Conservation (phyloP, 441 rosid species). For the Hura crepitans region DNA sequence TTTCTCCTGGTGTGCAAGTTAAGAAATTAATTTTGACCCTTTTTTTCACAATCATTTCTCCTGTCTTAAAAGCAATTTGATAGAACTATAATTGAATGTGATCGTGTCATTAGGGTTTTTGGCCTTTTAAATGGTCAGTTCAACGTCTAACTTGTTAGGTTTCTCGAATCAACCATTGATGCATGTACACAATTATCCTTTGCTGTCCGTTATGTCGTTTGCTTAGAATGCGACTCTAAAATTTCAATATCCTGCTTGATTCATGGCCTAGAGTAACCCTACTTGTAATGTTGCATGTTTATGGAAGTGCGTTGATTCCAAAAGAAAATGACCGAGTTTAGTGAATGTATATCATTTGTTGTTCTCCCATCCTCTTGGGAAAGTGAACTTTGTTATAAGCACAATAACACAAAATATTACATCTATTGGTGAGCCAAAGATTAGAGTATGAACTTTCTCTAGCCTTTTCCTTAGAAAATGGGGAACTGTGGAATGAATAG, state of each 20-base stretch:
- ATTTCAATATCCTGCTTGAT: not conserved
- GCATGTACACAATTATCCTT: too few relatives aligned
- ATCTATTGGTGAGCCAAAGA: not conserved
- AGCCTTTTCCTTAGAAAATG: not conserved
- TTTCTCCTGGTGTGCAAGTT: not conserved
- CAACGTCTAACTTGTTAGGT: not conserved
- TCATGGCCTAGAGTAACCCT: not conserved
- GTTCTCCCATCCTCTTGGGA: not conserved
- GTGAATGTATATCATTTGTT: not conserved
- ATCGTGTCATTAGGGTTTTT: not conserved
- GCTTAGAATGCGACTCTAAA: too few relatives aligned
- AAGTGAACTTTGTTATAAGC: not conserved
- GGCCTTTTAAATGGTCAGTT: not conserved
- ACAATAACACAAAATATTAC: not conserved
- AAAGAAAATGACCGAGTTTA: not conserved
- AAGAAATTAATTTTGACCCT: not conserved
- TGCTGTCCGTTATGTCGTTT: too few relatives aligned
- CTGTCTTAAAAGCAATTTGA: too few relatives aligned
- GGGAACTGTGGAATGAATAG: constrained; percentile 5
- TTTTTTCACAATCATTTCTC: too few relatives aligned
- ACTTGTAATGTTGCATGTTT: not conserved
- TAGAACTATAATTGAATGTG: too few relatives aligned
- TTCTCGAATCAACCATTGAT: not conserved
- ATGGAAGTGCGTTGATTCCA: not conserved
- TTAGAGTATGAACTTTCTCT: not conserved